Percentiles rank a stretch among this genome's conserved stretches.
Evolutionary conservation across 371 early-diverging fungal species (phyloP).

Genomic region (Parasitella parasitica): DNA sequence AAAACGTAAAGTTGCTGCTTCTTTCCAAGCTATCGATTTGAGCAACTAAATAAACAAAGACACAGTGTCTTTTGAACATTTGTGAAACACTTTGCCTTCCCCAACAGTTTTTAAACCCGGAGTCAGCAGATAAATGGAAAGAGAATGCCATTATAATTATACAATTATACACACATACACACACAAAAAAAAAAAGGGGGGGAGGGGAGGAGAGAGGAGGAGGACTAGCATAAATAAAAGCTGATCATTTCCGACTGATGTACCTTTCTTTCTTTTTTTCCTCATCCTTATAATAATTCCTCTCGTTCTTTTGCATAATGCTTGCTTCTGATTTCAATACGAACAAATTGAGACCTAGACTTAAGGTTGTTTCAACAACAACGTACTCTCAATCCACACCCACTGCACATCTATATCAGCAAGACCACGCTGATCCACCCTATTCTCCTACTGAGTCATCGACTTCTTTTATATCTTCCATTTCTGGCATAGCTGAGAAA

Average conservation of each 20-base stretch:
- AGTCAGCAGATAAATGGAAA: constrained; percentile 12
- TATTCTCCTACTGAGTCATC: constrained; percentile 28
- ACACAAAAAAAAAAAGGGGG: background rate
- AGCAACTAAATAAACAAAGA: background rate
- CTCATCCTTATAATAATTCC: background rate
- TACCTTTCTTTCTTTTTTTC: background rate
- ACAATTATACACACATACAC: background rate
- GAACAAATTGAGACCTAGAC: constrained; percentile 7
- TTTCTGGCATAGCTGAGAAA: constrained; percentile 47
- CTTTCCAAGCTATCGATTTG: background rate
- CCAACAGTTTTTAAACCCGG: constrained; percentile 6
- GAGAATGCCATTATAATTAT: background rate
- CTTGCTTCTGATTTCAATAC: constrained; percentile 18
- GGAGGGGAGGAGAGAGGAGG: background rate
- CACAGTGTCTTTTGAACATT: background rate
- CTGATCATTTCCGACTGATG: background rate
- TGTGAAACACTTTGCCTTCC: background rate
- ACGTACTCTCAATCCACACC: constrained; percentile 25
- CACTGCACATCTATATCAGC: constrained; percentile 2
- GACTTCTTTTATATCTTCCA: constrained; percentile 33
- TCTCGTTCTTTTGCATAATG: background rate
- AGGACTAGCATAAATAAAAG: background rate
- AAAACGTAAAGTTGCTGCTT: background rate
- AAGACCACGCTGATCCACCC: constrained; percentile 21
- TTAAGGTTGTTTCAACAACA: constrained; percentile 3